These are phyloP conservation scores for Mortierella polycephala DNA, from an alignment of 371 early-diverging fungal species.

Conservation along the genomic window DNA sequence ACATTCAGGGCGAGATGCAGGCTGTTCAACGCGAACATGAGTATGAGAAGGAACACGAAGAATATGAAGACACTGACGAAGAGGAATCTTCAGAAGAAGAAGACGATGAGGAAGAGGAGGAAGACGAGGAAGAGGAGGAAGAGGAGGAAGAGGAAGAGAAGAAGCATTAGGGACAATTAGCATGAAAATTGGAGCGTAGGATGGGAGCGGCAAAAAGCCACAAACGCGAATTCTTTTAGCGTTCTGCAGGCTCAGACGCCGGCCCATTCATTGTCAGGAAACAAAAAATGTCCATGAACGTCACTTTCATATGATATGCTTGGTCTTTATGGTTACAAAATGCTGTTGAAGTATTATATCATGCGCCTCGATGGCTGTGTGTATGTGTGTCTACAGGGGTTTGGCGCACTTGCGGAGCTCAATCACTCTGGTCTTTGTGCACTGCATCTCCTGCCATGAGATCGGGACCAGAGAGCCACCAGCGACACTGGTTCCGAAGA, in stretches of 20 bases:
- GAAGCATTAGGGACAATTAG: neutral
- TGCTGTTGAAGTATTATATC: neutral
- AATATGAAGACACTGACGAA: constrained; percentile 2
- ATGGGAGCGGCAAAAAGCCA: no score
- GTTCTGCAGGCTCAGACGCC: no score
- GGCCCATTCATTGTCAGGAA: neutral
- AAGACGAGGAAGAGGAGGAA: constrained; percentile 6
- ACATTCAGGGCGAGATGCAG: constrained; percentile 32
- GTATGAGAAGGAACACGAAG: constrained; percentile 21
- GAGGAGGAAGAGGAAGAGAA: constrained; percentile 7
- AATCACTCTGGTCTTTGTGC: constrained; percentile 87
- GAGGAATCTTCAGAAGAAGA: constrained; percentile 2
- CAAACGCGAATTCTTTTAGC: no score
- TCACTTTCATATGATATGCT: neutral
- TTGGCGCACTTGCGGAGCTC: constrained; percentile 96
- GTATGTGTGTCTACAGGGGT: constrained; percentile 61
- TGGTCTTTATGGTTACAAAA: neutral
- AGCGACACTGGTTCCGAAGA: constrained; percentile 90
- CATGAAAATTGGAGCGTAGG: neutral
- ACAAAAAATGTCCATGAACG: neutral
- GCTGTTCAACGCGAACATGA: neutral
- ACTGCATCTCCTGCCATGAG: constrained; percentile 98
- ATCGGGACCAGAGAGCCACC: constrained; percentile 94
- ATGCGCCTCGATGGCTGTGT: neutral
- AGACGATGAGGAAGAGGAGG: constrained; percentile 12